phyloP scores from a whole-genome alignment of 148 eudicot genomes.

The Agrostemma githago region DNA sequence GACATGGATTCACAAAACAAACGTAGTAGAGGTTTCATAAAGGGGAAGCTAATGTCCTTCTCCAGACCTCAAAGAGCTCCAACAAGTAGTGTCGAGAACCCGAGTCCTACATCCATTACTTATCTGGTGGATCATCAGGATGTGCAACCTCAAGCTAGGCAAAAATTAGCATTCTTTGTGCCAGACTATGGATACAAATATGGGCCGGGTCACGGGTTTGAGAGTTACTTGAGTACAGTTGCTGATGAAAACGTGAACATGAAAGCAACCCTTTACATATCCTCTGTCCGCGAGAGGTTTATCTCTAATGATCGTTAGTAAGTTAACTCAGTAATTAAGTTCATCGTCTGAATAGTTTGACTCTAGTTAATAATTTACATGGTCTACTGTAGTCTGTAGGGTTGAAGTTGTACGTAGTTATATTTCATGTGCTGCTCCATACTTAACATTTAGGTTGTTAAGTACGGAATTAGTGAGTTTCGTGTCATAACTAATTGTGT shows the following conservation, averaged over 20 bases:
- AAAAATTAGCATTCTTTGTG: conserved; percentile 27
- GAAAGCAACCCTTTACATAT: conserved; percentile 55
- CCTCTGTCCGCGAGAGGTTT: conserved; percentile 53
- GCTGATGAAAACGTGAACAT: conserved; percentile 52
- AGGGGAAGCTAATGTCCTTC: conserved; percentile 28
- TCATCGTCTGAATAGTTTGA: not conserved
- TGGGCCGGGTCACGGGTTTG: conserved; percentile 22
- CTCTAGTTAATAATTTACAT: not conserved
- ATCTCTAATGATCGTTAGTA: conserved; percentile 19
- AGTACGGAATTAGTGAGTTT: too few relatives aligned
- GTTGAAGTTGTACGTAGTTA: not conserved
- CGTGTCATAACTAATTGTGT: too few relatives aligned
- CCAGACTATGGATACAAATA: conserved; percentile 15
- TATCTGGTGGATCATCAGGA: conserved; percentile 39
- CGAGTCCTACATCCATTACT: conserved; percentile 26
- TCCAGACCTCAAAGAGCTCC: conserved; percentile 16
- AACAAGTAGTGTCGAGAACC: conserved; percentile 8
- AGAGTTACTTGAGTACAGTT: conserved; percentile 25
- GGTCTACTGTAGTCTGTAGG: not conserved
- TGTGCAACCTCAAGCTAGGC: conserved; percentile 29
- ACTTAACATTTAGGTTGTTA: too few relatives aligned
- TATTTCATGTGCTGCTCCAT: not conserved
- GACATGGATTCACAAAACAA: conserved; percentile 25
- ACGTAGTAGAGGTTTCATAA: conserved; percentile 29
- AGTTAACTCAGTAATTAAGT: not conserved